Evolutionary conservation across 225 moss, liverwort and hornwort species (phyloP), one percentile per base, ranked within the genome.

Genomic region (Physcomitrellopsis africana): DNA sequence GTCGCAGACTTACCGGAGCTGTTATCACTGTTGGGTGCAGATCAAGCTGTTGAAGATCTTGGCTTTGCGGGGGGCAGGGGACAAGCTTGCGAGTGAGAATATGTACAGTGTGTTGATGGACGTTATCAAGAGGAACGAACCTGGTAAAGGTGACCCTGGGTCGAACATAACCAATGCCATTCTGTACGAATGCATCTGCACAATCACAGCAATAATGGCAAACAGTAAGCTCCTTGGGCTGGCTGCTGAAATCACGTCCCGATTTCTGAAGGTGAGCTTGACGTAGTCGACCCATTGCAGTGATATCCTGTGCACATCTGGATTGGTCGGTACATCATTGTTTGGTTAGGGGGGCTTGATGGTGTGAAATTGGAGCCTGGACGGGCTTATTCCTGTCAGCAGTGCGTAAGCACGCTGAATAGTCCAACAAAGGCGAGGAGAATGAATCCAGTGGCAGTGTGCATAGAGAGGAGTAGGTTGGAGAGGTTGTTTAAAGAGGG

Each of bases 41-140:
- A 99, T 99, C 83, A 99, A 93, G 86, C 61, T 99, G 29, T 82
- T 99, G 82, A 99, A 95, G 63, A 92, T 99, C 19, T 76, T 99
- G 85, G 99, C 92, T 49, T 80, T 95, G 81, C 86, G 93, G 71
- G 99, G 99, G 70, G 88, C 85, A 67, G 92, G 93, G 24, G 99
- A 99, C 80, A 88, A 86, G 73, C 20, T 69, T 3, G 87, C 84
- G 51, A 97, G 94, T 76, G 92, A 99, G 69, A 86, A 86, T 65
- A 99, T 99, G 92, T 99, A 93, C 60, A 90, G 77, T 81, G 99
- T 95, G 77, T 81, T 99, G 67, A 60, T 71, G 59, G 99, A 95
- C 58, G 94, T 99, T 56, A 73, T 99, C 16, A 90, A 82, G 77
- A 93, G 86, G 74, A 83, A 85, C 49, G 92, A 93, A 57, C 63